Percentiles rank a stretch among this genome's conserved stretches.
phyloP scores from a whole-genome alignment of 2,329 filamentous ascomycete genomes.

The Shiraia bambusicola region DNA sequence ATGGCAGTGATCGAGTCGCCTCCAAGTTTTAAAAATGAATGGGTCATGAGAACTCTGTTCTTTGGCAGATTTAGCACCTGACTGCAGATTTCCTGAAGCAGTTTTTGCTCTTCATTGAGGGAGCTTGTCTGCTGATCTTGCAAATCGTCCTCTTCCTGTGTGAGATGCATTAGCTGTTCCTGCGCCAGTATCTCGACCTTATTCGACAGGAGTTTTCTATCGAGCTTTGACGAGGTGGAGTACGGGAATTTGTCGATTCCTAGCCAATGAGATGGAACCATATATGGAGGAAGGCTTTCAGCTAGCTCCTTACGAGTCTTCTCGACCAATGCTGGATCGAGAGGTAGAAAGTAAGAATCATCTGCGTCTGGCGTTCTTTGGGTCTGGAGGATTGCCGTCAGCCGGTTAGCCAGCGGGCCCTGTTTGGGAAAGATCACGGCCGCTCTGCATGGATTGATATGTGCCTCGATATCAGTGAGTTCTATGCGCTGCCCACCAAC shows the following conservation, averaged over 20 bases:
- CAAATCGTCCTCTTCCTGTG: conserved; percentile 7
- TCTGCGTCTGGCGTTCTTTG: background rate
- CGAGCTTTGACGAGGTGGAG: conserved; percentile 17
- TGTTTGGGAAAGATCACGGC: conserved; percentile 10
- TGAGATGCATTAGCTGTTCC: conserved; percentile 9
- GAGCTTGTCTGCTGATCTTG: conserved; percentile 10
- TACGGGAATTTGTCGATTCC: conserved; percentile 32
- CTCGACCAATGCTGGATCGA: background rate
- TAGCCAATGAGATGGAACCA: conserved; percentile 26
- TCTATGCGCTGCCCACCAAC: conserved; percentile 27
- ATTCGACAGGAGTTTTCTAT: conserved; percentile 22
- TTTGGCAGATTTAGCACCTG: conserved; percentile 21
- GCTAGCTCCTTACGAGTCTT: no score
- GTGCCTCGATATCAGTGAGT: conserved; percentile 23
- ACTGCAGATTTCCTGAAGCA: conserved; percentile 29
- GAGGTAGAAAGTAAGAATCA: background rate
- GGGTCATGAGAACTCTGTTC: conserved; percentile 12
- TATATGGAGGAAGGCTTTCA: conserved; percentile 18
- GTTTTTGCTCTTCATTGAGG: conserved; percentile 13
- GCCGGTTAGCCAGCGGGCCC: background rate
- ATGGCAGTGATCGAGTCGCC: conserved; percentile 31
- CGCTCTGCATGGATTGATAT: conserved; percentile 2
- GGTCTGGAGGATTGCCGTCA: no score
- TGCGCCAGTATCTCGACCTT: conserved; percentile 12
- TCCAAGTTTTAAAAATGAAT: conserved; percentile 22